Conservation (phyloP, 805 yeast species). For the Ogataea methanolica region DNA sequence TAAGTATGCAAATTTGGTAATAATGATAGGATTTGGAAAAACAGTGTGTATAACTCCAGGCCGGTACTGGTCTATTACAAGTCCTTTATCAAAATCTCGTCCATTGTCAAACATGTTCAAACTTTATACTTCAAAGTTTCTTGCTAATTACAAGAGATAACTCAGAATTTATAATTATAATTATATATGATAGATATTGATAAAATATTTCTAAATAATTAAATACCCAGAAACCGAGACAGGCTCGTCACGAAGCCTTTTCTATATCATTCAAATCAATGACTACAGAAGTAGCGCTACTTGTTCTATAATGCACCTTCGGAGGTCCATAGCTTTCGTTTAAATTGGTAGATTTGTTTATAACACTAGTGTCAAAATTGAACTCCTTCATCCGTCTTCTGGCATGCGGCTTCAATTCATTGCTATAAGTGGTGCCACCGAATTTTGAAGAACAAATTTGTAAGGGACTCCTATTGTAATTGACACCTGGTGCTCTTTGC, state of each 20-base stretch:
- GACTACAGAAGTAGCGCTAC: not conserved
- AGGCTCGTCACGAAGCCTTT: not conserved
- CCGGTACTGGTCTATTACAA: too few relatives aligned
- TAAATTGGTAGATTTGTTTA: not conserved
- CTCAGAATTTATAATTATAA: too few relatives aligned
- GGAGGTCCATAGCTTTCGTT: not conserved
- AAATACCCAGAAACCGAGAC: not conserved
- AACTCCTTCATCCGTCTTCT: not conserved
- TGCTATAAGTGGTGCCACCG: not conserved
- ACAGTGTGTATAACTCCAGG: too few relatives aligned
- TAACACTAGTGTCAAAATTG: not conserved
- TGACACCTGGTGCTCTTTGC: too few relatives aligned
- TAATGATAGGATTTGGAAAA: too few relatives aligned
- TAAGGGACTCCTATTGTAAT: not conserved
- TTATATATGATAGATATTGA: too few relatives aligned
- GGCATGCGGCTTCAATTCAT: not conserved
- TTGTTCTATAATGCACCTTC: not conserved
- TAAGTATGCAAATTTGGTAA: too few relatives aligned
- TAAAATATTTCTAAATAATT: not conserved
- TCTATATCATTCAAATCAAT: conserved; percentile 4
- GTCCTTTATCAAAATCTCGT: too few relatives aligned
- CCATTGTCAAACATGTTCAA: too few relatives aligned
- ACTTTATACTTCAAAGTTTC: too few relatives aligned
- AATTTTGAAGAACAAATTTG: not conserved
- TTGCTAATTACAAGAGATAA: too few relatives aligned